These are phyloP conservation scores for Rosa persica DNA, from an alignment of 306 rosid genomes.

Conservation along the genomic window DNA sequence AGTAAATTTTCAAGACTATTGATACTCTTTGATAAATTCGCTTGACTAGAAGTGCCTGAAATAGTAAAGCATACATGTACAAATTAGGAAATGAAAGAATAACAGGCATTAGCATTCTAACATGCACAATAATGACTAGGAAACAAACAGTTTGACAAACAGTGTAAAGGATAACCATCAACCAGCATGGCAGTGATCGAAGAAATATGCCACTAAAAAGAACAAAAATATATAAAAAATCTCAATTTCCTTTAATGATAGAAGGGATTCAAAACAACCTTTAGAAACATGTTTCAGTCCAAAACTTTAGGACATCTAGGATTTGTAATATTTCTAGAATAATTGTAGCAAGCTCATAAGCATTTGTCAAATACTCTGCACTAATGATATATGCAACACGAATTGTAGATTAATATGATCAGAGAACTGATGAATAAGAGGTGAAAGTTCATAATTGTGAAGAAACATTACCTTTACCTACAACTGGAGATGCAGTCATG, in stretches of 20 bases:
- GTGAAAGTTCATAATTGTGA: slow-evolving; percentile 5
- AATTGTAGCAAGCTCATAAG: background rate
- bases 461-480: slow-evolving; percentile 74
- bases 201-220: slow-evolving; percentile 6
- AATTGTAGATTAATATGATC: slow-evolving; percentile 9
- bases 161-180: slow-evolving; percentile 6
- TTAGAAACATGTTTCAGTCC: background rate
- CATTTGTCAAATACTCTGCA: slow-evolving; percentile 5
- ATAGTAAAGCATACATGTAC: slow-evolving; percentile 20
- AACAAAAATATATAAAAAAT: background rate
- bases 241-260: background rate
- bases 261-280: background rate
- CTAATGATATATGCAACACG: slow-evolving; percentile 3
- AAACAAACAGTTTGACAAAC: background rate
- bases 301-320: slow-evolving; percentile 1
- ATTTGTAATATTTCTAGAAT: background rate
- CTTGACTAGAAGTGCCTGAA: slow-evolving; percentile 71
- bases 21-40: slow-evolving; percentile 69
- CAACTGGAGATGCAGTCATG: slow-evolving; percentile 98
- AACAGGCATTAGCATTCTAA: slow-evolving; percentile 6
- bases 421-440: slow-evolving; percentile 6
- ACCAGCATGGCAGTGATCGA: slow-evolving; percentile 6
- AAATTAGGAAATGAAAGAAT: slow-evolving; percentile 21
- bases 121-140: slow-evolving; percentile 18
- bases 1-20: slow-evolving; percentile 86